These are phyloP conservation scores for Apiotrichum mycotoxinovorans DNA, from an alignment of 1,284 basidiomycete genomes.

Conservation along the genomic window DNA sequence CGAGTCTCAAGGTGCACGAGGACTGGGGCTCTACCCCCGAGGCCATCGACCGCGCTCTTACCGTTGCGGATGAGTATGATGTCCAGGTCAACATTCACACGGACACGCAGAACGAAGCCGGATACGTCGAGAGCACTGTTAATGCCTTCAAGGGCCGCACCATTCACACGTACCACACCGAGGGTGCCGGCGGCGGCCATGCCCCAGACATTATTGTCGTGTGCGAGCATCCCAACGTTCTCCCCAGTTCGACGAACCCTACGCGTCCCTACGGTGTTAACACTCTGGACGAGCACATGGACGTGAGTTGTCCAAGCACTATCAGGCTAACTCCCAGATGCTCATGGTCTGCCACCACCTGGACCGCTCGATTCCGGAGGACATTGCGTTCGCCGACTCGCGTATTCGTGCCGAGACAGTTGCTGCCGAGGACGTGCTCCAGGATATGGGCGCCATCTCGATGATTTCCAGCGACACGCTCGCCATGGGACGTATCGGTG, in stretches of 20 bases:
- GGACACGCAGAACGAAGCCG: slow-evolving; percentile 92
- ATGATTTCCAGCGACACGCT: slow-evolving; percentile 96
- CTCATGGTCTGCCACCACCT: slow-evolving; percentile 90
- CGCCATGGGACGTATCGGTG: slow-evolving; percentile 97
- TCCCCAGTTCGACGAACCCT: slow-evolving; percentile 97
- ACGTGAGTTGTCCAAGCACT: slow-evolving; percentile 57
- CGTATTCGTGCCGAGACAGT: slow-evolving; percentile 95
- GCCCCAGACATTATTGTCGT: slow-evolving; percentile 98
- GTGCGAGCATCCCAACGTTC: slow-evolving; percentile 80
- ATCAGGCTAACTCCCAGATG: slow-evolving; percentile 61
- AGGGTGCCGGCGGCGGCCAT: slow-evolving; percentile 93
- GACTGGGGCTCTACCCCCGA: slow-evolving; percentile 96
- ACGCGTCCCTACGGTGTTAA: slow-evolving; percentile 89
- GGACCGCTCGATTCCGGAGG: slow-evolving; percentile 83
- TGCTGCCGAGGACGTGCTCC: slow-evolving; percentile 94
- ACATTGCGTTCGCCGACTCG: slow-evolving; percentile 94
- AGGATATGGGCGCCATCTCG: slow-evolving; percentile 89
- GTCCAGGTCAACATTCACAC: slow-evolving; percentile 98
- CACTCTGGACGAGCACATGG: slow-evolving; percentile 94
- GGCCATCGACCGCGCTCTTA: slow-evolving; percentile 72
- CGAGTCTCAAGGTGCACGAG: slow-evolving; percentile 92
- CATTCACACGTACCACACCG: slow-evolving; percentile 97
- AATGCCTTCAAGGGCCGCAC: slow-evolving; percentile 84
- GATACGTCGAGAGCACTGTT: slow-evolving; percentile 69
- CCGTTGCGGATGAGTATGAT: slow-evolving; percentile 86